phyloP scores from a whole-genome alignment of 345 rosid genomes.

The Melaleuca quinquenervia region DNA sequence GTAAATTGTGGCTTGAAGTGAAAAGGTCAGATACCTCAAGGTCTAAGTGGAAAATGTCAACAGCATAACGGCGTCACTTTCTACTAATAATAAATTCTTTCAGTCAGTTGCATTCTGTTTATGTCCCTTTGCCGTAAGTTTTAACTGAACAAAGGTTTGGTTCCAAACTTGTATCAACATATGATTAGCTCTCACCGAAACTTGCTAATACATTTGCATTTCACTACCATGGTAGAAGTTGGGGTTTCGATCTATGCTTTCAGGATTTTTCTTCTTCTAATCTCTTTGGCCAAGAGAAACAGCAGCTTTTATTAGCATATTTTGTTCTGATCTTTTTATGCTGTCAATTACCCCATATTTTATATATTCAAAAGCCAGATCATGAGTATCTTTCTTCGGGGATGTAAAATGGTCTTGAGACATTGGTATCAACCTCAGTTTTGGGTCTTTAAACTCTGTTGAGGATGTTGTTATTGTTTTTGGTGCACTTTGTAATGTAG shows the following conservation, averaged over 20 bases:
- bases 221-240: background rate
- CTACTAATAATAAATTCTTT: background rate
- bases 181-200: background rate
- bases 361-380: background rate
- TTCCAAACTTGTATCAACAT: background rate
- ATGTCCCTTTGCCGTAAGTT: background rate
- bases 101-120: background rate
- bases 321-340: background rate
- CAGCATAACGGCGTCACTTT: background rate
- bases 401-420: background rate
- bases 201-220: background rate
- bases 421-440: background rate
- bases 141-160: background rate
- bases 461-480: background rate
- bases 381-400: background rate
- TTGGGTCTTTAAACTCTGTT: background rate
- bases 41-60: background rate
- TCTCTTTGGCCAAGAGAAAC: background rate
- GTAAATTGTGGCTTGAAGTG: background rate
- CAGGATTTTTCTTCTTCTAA: background rate
- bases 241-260: background rate
- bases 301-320: background rate
- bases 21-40: background rate
- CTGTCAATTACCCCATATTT: background rate
- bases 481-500: background rate